These are phyloP conservation scores for Cyathus striatus DNA, from an alignment of 768 basidiomycete species.

Conservation along the genomic window DNA sequence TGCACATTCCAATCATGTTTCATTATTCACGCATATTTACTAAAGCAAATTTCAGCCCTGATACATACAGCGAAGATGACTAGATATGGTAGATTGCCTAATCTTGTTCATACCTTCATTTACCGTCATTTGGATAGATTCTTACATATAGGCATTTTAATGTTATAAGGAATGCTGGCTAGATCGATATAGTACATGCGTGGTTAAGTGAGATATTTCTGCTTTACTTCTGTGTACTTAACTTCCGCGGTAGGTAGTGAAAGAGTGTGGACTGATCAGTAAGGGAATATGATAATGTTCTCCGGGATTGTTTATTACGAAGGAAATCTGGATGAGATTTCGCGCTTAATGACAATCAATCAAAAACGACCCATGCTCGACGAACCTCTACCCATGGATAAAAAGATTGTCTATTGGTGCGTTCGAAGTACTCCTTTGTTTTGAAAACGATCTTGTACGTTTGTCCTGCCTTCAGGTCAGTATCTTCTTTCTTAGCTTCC, in stretches of 20 bases:
- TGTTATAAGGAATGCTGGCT: conserved; percentile 10
- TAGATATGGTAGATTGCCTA: conserved; percentile 25
- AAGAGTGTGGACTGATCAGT: conserved; percentile 88
- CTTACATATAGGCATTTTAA: conserved; percentile 18
- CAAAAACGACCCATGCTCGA: not conserved
- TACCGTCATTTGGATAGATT: conserved; percentile 14
- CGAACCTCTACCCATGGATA: conserved; percentile 89
- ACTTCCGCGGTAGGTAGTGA: conserved; percentile 92
- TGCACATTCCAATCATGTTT: conserved; percentile 15
- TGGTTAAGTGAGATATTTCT: no score
- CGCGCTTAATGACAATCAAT: not conserved
- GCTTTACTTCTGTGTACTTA: conserved; percentile 26
- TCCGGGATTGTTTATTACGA: conserved; percentile 61
- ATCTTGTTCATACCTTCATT: conserved; percentile 21
- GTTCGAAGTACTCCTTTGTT: conserved; percentile 77
- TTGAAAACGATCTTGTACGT: conserved; percentile 85
- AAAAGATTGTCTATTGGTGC: conserved; percentile 60
- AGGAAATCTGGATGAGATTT: conserved; percentile 60
- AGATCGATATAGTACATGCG: no score
- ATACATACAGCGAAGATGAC: conserved; percentile 17
- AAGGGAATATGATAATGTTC: conserved; percentile 92
- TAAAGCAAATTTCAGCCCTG: conserved; percentile 18
- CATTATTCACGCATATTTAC: conserved; percentile 15
- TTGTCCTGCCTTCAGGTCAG: conserved; percentile 46
- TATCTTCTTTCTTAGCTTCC: conserved; percentile 33